These are phyloP conservation scores for Paramyrothecium roridum DNA, from an alignment of 2,329 filamentous ascomycete species.

Conservation along the genomic window DNA sequence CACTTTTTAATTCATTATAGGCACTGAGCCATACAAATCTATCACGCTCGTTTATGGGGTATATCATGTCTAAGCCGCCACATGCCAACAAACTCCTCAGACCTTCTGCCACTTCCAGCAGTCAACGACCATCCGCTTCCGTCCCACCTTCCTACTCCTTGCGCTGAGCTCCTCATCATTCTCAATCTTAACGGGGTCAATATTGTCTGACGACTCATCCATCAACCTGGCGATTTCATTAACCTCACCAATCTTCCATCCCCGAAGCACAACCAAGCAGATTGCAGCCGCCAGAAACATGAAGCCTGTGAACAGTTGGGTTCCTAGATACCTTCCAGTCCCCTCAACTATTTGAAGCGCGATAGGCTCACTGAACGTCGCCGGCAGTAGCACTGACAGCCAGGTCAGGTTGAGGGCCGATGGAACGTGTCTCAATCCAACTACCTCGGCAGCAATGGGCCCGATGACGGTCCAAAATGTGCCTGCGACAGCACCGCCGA, in stretches of 20 bases:
- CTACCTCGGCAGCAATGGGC: conserved; percentile 70
- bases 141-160: conserved; percentile 22
- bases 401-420: conserved; percentile 68
- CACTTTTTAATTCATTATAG: too few species aligned
- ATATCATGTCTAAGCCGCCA: neutral
- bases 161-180: conserved; percentile 23
- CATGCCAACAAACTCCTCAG: conserved; percentile 8
- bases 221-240: conserved; percentile 25
- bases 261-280: conserved; percentile 28
- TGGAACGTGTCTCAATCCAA: conserved; percentile 67
- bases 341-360: conserved; percentile 50
- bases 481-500: conserved; percentile 69
- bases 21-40: too few species aligned
- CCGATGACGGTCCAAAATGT: conserved; percentile 68
- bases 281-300: conserved; percentile 52
- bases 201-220: conserved; percentile 22
- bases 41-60: too few species aligned
- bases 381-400: conserved; percentile 67
- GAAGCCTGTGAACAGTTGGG: conserved; percentile 57
- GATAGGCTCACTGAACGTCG: conserved; percentile 66
- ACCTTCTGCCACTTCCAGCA: conserved; percentile 24
- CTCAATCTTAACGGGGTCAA: conserved; percentile 25
- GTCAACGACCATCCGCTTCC: conserved; percentile 27
- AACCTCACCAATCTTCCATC: conserved; percentile 35
- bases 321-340: conserved; percentile 45